phyloP scores from a whole-genome alignment of 768 basidiomycete genomes.

The Leccinum barrowsii region DNA sequence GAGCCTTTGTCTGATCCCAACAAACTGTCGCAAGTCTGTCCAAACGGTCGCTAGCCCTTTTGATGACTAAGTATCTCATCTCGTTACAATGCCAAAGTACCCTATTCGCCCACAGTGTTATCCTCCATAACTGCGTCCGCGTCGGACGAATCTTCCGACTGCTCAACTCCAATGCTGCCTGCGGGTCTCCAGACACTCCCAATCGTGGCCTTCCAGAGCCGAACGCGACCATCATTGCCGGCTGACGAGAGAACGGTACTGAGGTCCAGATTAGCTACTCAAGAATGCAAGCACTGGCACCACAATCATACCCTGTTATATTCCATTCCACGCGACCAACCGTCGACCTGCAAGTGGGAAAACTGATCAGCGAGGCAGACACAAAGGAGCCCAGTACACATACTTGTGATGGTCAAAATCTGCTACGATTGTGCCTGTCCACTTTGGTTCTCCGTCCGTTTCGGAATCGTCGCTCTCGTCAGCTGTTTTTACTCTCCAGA shows the following conservation, averaged over 20 bases:
- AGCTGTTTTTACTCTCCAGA: constrained; percentile 79
- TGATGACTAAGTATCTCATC: too few species aligned
- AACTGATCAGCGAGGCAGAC: constrained; percentile 4
- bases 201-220: constrained; percentile 81
- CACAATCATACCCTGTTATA: constrained; percentile 62
- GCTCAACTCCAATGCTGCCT: constrained; percentile 79
- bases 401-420: constrained; percentile 88
- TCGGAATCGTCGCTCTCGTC: constrained; percentile 44
- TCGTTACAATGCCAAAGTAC: neutral
- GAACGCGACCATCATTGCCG: constrained; percentile 78
- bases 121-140: constrained; percentile 47
- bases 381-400: neutral
- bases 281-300: neutral
- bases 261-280: constrained; percentile 1
- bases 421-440: constrained; percentile 74
- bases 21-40: too few species aligned
- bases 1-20: too few species aligned
- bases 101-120: constrained; percentile 33
- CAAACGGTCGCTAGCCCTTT: too few species aligned
- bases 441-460: constrained; percentile 43
- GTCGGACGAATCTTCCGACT: constrained; percentile 50
- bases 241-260: constrained; percentile 82
- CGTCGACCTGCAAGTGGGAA: constrained; percentile 46
- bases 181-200: constrained; percentile 84
- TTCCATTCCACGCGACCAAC: constrained; percentile 94